Conservation (phyloP, 176 grass and related monocot species). For the Alopecurus myosuroides region DNA sequence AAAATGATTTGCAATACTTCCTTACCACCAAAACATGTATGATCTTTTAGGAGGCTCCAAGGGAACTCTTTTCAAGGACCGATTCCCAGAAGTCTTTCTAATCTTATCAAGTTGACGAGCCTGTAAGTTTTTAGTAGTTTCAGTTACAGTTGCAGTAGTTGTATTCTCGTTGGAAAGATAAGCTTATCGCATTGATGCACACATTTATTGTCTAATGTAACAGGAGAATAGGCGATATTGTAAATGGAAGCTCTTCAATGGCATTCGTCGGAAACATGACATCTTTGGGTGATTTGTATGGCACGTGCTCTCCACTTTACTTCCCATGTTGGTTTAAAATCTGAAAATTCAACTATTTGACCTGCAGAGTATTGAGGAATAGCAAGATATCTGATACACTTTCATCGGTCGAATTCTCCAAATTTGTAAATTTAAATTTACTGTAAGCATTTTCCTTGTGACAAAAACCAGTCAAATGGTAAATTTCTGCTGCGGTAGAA, state of each 20-base stretch:
- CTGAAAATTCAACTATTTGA: slow-evolving; percentile 10
- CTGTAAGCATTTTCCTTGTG: slow-evolving; percentile 31
- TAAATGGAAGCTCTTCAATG: slow-evolving; percentile 68
- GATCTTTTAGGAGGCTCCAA: slow-evolving; percentile 63
- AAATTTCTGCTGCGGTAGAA: neutral
- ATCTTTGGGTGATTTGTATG: slow-evolving; percentile 63
- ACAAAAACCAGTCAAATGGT: neutral
- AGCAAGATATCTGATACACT: slow-evolving; percentile 67
- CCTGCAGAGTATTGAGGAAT: slow-evolving; percentile 76
- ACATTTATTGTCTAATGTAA: slow-evolving; percentile 19
- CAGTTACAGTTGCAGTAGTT: neutral
- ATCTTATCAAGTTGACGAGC: slow-evolving; percentile 53
- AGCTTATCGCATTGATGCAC: neutral
- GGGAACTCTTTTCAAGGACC: slow-evolving; percentile 87
- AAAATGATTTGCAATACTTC: neutral
- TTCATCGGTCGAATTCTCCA: slow-evolving; percentile 48
- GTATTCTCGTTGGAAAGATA: neutral
- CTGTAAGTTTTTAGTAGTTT: slow-evolving; percentile 51
- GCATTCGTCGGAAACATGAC: slow-evolving; percentile 58
- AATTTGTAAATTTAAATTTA: slow-evolving; percentile 36
- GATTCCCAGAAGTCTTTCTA: slow-evolving; percentile 71
- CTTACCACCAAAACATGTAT: slow-evolving; percentile 12
- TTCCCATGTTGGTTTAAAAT: neutral
- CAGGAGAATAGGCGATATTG: slow-evolving; percentile 68
- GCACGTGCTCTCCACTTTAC: neutral